Conservation (phyloP, 2,329 filamentous ascomycete species). For the Tolypocladium album region DNA sequence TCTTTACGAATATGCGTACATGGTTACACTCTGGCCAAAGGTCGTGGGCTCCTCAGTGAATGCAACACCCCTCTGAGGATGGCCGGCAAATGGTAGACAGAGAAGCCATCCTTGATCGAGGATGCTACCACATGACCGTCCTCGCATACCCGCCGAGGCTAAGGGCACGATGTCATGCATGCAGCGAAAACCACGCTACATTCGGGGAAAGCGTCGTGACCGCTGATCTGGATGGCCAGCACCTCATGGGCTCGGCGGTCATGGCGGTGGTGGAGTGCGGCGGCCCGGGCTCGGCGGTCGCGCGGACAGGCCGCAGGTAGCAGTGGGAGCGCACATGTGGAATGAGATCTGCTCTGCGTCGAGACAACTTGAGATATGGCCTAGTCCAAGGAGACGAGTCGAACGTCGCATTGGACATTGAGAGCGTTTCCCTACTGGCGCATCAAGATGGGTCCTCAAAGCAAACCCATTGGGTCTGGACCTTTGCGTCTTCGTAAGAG, state of each 20-base stretch:
- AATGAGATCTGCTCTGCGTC: not conserved
- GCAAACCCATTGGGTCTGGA: not conserved
- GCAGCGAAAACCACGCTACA: not conserved
- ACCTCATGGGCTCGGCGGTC: not conserved
- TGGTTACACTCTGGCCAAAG: not conserved
- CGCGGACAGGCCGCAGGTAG: conserved; percentile 1
- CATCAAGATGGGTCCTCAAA: not conserved
- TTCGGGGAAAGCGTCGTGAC: not conserved
- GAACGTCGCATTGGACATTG: not conserved
- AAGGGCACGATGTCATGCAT: not conserved
- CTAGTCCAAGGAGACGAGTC: not conserved
- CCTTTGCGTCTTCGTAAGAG: not conserved
- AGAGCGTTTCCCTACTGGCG: not conserved
- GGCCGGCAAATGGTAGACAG: not conserved
- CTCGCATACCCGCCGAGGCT: conserved; percentile 7
- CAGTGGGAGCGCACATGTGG: not conserved
- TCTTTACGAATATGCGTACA: not conserved
- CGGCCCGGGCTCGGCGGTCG: conserved; percentile 2
- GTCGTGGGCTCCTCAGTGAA: not conserved
- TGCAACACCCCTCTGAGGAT: not conserved
- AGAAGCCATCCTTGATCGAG: not conserved
- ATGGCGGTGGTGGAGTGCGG: not conserved
- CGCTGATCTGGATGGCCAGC: not conserved
- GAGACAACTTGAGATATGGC: not conserved
- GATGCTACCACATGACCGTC: conserved; percentile 1